Evolutionary conservation across 768 basidiomycete species (phyloP), one percentile per base, ranked within the genome.

Genomic region (Calvatia gigantea): DNA sequence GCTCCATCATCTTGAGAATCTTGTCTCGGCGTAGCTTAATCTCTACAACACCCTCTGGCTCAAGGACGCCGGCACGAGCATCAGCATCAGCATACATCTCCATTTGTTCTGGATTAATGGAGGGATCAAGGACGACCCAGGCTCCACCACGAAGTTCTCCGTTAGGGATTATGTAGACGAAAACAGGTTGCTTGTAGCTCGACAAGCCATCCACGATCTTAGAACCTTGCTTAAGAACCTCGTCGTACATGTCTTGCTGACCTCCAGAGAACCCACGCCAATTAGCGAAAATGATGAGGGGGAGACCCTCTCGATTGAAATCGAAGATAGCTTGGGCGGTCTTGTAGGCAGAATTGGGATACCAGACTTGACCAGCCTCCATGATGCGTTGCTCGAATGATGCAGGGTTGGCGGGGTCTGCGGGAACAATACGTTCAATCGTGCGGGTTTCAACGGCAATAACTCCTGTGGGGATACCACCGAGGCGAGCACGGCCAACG

Each of bases 251-350:
- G 71, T 98, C 95, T 72, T 97, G 95, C 72, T 98, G 95, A 60
- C 97, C 97, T 60, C 97, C 97, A 19, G 97, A 99, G 86, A 99
- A 99, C 23, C 97, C 97, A 77, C 97, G 91, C 94, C 97, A 98
- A 78, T 99, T 99, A 52, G 97, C 97, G 66, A 99, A 98, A 71
- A 99, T 95, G 70, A 98, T 95, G 57, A 99, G 79, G 3, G 97
- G 97, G 12, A 99, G 78, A 21, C 91, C 93, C 73, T 99, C 97
- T 39, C 97, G 88, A 73, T 96, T 90, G 78, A 98, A 92, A 74
- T 99, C 97, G 71, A 94, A 94, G 76, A 98, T 98, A 14, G 97
- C 96, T 66, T 98, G 97, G 6, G 95, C 97, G 6, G 97, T 99
- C 81, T 99, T 99, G 79, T 97, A 95, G 5, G 97, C 95, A 4